Conservation (phyloP, 768 basidiomycete genomes). For the Multifurca ochricompacta region DNA sequence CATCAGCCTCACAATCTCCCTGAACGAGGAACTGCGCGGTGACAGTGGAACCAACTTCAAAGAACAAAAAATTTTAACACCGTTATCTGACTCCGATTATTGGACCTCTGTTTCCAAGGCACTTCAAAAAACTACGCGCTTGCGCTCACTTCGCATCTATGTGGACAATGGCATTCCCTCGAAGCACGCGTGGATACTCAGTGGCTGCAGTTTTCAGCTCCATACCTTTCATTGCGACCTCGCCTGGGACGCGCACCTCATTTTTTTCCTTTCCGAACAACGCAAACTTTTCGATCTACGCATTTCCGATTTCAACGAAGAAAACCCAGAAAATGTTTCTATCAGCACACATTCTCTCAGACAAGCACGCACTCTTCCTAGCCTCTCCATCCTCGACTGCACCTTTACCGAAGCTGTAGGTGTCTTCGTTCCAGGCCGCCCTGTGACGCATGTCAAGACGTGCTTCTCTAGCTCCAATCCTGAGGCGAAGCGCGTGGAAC, state of each 20-base stretch:
- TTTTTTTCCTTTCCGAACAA: conserved; percentile 46
- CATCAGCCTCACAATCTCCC: conserved; percentile 44
- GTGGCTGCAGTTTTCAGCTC: conserved; percentile 44
- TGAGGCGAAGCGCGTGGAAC: conserved; percentile 45
- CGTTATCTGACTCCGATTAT: conserved; percentile 34
- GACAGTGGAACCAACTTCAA: conserved; percentile 21
- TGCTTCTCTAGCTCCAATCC: conserved; percentile 52
- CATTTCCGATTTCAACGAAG: conserved; percentile 30
- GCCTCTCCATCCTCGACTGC: conserved; percentile 51
- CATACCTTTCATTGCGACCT: conserved; percentile 57
- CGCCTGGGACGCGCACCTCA: conserved; percentile 51
- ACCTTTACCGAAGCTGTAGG: conserved; percentile 59
- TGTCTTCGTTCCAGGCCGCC: conserved; percentile 47
- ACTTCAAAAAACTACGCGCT: conserved; percentile 37
- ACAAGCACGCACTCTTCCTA: conserved; percentile 35
- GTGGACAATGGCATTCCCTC: conserved; percentile 25
- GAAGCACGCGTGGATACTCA: conserved; percentile 33
- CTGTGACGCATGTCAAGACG: conserved; percentile 56
- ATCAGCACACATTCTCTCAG: conserved; percentile 23
- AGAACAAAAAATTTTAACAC: conserved; percentile 21
- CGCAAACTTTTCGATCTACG: conserved; percentile 40
- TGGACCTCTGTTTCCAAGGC: conserved; percentile 46
- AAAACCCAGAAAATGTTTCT: conserved; percentile 22
- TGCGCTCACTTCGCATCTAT: conserved; percentile 49
- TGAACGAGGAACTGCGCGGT: conserved; percentile 26